Percentiles rank a stretch among this genome's conserved stretches.
Conservation (phyloP, 805 yeast species). For the Pichia scutulata region DNA sequence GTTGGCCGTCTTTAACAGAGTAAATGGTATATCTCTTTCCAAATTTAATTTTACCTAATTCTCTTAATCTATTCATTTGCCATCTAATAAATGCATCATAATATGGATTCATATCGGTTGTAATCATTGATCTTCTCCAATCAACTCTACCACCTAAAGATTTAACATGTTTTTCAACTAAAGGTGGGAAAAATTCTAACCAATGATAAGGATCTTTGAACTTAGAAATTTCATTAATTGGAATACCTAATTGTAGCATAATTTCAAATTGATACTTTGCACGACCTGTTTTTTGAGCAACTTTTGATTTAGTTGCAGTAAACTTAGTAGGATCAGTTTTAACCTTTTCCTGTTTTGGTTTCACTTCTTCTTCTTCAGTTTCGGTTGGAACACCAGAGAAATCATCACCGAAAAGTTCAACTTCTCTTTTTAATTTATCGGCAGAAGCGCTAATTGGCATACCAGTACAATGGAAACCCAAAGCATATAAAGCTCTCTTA, state of each 20-base stretch:
- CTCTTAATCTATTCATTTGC: conserved; percentile 89
- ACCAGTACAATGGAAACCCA: conserved; percentile 99
- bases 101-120: conserved; percentile 92
- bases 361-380: conserved; percentile 38
- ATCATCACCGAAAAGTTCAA: conserved; percentile 82
- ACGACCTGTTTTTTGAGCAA: conserved; percentile 87
- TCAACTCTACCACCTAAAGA: conserved; percentile 88
- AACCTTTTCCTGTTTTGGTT: conserved; percentile 24
- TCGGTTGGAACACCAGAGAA: conserved; percentile 62
- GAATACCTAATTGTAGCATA: conserved; percentile 89
- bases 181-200: conserved; percentile 87
- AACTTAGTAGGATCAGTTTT: conserved; percentile 76
- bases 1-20: conserved; percentile 97
- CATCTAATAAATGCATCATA: conserved; percentile 93
- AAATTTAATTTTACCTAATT: conserved; percentile 84
- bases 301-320: conserved; percentile 88
- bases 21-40: conserved; percentile 97
- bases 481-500: conserved; percentile 84
- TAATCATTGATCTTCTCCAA: conserved; percentile 95
- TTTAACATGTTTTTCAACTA: conserved; percentile 73
- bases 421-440: conserved; percentile 87
- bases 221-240: conserved; percentile 71
- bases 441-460: conserved; percentile 97
- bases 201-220: conserved; percentile 92
- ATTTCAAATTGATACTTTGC: conserved; percentile 94